Evolutionary conservation across 2,329 filamentous ascomycete genomes (phyloP).

Genomic region (Dothideomycetes sp.): DNA sequence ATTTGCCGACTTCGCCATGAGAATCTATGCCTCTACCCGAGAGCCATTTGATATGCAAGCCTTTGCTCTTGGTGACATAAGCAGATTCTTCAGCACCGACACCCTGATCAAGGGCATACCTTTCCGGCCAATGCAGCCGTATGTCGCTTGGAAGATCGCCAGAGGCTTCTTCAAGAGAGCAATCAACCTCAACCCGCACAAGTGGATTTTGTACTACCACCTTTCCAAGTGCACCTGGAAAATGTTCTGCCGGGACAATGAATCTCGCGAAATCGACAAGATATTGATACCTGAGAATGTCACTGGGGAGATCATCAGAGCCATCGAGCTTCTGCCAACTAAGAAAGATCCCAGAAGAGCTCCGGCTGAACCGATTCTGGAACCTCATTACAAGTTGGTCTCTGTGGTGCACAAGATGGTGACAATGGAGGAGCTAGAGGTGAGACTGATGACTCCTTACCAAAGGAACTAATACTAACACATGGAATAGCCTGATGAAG

Average conservation of each 20-base stretch:
- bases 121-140: constrained; percentile 47
- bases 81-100: constrained; percentile 48
- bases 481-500: constrained; percentile 36
- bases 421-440: constrained; percentile 32
- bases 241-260: constrained; percentile 36
- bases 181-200: constrained; percentile 45
- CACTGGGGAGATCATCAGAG: constrained; percentile 17
- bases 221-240: constrained; percentile 64
- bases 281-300: constrained; percentile 9
- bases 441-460: constrained; percentile 27
- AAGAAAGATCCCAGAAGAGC: constrained; percentile 43
- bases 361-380: constrained; percentile 66
- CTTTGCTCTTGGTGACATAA: constrained; percentile 51
- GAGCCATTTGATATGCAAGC: constrained; percentile 58
- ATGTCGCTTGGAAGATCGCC: constrained; percentile 55
- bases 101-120: constrained; percentile 47
- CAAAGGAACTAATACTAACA: constrained; percentile 9
- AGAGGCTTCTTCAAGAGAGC: constrained; percentile 50
- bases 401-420: constrained; percentile 76
- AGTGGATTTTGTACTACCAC: constrained; percentile 58
- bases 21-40: constrained; percentile 57
- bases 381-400: constrained; percentile 87
- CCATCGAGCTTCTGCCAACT: constrained; percentile 48
- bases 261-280: not conserved
- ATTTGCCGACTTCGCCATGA: constrained; percentile 57